These are phyloP conservation scores for Geotrichum restrictum DNA, from an alignment of 1,139 yeast species.

Conservation along the genomic window DNA sequence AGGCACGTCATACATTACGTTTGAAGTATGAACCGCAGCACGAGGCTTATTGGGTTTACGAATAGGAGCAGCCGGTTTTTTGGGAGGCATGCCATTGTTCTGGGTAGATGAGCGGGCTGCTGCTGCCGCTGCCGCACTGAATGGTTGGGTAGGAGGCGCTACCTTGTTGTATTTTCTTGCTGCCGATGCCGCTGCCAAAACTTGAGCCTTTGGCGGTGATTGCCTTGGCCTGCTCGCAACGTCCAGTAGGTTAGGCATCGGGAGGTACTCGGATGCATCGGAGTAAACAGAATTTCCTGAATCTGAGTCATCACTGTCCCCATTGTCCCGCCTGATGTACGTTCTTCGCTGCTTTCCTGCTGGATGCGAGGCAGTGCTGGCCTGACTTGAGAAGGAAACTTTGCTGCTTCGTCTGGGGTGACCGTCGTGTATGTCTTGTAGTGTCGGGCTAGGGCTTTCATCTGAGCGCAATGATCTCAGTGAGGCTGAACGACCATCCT, in stretches of 20 bases:
- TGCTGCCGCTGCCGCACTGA: neutral
- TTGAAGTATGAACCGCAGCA: too few species aligned
- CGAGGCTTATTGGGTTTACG: neutral
- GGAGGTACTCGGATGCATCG: slow-evolving; percentile 15
- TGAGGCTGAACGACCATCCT: slow-evolving; percentile 25
- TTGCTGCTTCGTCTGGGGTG: slow-evolving; percentile 1
- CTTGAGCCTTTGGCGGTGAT: neutral
- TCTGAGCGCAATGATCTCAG: slow-evolving; percentile 17
- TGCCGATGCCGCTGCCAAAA: neutral
- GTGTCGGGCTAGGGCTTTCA: slow-evolving; percentile 2
- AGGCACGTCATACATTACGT: neutral
- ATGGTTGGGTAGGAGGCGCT: neutral
- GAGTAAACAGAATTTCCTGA: slow-evolving; percentile 17
- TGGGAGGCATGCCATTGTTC: neutral
- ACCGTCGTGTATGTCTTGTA: neutral
- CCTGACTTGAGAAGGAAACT: slow-evolving; percentile 11
- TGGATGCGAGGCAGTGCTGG: neutral
- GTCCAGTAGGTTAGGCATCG: neutral
- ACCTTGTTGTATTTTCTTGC: neutral
- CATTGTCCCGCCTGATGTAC: neutral
- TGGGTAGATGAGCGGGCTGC: neutral
- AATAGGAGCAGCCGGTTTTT: neutral
- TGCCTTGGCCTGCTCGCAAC: neutral
- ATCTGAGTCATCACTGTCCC: slow-evolving; percentile 6
- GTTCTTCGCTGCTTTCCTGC: neutral